phyloP scores from a whole-genome alignment of 2,329 filamentous ascomycete genomes.

The Diplodia sapinea region DNA sequence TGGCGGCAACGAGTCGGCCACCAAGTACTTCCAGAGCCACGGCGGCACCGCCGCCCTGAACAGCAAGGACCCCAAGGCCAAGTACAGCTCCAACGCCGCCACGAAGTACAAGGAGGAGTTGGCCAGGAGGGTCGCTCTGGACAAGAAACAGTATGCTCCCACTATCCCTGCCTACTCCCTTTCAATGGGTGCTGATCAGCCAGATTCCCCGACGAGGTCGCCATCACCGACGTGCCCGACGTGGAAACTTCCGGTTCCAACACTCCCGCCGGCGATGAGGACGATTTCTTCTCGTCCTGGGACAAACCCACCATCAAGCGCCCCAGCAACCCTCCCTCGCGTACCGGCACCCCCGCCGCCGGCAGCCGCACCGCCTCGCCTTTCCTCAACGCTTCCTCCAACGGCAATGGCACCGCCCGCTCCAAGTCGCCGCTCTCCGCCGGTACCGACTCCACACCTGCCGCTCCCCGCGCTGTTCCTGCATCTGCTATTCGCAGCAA shows the following conservation, averaged over 20 bases:
- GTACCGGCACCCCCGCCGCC: conserved; percentile 83
- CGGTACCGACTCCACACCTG: conserved; percentile 57
- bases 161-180: conserved; percentile 34
- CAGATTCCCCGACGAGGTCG: conserved; percentile 84
- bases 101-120: conserved; percentile 98
- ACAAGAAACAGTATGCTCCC: conserved; percentile 77
- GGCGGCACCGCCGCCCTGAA: conserved; percentile 91
- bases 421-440: conserved; percentile 77
- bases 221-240: conserved; percentile 74
- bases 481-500: conserved; percentile 80
- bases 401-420: conserved; percentile 68
- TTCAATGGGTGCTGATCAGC: conserved; percentile 31
- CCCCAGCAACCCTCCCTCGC: conserved; percentile 89
- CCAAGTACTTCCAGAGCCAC: conserved; percentile 97
- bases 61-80: conserved; percentile 95
- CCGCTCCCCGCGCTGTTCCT: conserved; percentile 73
- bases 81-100: conserved; percentile 92
- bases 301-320: conserved; percentile 97
- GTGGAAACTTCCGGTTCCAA: conserved; percentile 66
- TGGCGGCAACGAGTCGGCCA: conserved; percentile 95
- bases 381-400: conserved; percentile 75
- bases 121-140: conserved; percentile 79
- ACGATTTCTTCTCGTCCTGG: conserved; percentile 99
- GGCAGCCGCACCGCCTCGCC: conserved; percentile 85
- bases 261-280: conserved; percentile 83